Evolutionary conservation across 768 basidiomycete species (phyloP), one percentile per base, ranked within the genome.

Genomic region (Kwoniella newhampshirensis): DNA sequence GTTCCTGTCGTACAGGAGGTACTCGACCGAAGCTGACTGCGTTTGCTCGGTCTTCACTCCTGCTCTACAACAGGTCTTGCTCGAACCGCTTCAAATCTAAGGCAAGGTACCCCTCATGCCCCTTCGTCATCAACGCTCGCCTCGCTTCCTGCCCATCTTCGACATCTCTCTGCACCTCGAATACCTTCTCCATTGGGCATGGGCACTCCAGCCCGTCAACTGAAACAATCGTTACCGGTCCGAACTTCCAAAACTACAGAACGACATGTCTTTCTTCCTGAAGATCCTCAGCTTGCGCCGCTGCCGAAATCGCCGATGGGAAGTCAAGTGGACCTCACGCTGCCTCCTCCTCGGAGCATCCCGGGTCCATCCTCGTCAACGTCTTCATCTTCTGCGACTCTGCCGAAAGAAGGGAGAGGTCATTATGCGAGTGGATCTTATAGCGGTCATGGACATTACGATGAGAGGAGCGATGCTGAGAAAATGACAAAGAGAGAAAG

Each of bases 161-260:
- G 75, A 0, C 64, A 70, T 51, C 54, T 72, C 3, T 73, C 71
- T 1, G 59, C 68, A 13, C 75, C 73, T 11, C 47, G 66, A 9
- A 69, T 76, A 28, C 75, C 75, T 1, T 71, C 70, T 6, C 75
- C 75, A 2, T 51, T 76, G 17, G 75, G 75, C 8, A 70, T 70
- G 56, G 75, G 75, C 7, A 76, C 75, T 15, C 75, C 75, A 0
- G 59, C 62, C 8, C 26, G 64, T 23, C 50, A 53, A 12, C 41
- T 60, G 6, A 70, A 73, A 46, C 71, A 71, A 54, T 66, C 67
- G 1, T 54, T 76, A 23, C 73, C 73, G 12, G 67, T 72, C 1
- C 83, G 93, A 39, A 87, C 89, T 1, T 90, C 89, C 13, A 97
- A 96, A 78, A 91, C 88, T 0, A 87, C 86, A 0, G 90, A 93